Percentiles rank a stretch among this genome's conserved stretches.
These are phyloP conservation scores for Fusarium sp. DNA, from an alignment of 2,329 filamentous ascomycete species.

Conservation along the genomic window DNA sequence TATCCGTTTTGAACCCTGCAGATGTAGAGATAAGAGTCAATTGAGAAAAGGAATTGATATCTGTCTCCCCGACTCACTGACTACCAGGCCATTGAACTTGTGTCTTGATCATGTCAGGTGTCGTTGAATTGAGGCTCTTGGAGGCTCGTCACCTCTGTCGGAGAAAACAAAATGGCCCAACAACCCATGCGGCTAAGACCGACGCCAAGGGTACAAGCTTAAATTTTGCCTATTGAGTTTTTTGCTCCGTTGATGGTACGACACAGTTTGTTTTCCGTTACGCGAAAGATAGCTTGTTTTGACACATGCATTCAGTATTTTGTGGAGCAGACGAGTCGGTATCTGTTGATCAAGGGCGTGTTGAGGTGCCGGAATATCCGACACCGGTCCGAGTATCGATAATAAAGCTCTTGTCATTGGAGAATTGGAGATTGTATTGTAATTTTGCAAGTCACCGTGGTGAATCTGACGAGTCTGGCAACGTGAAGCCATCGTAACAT, in stretches of 20 bases:
- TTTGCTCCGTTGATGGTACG: not conserved
- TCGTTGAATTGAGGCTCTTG: conserved; percentile 23
- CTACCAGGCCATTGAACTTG: not conserved
- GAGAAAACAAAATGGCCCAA: not conserved
- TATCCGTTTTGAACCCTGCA: not conserved
- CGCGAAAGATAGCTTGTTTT: conserved; percentile 34
- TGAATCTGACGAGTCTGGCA: not conserved
- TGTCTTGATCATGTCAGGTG: not conserved
- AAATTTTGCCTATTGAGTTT: conserved; percentile 1
- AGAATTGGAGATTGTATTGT: not conserved
- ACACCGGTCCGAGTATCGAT: conserved; percentile 15
- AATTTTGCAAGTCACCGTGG: not conserved
- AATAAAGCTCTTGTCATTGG: conserved; percentile 10
- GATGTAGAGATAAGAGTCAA: not conserved
- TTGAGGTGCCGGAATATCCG: conserved; percentile 13
- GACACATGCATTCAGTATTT: conserved; percentile 27
- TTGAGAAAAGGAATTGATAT: not conserved
- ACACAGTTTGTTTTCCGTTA: conserved; percentile 27
- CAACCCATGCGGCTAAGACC: not conserved
- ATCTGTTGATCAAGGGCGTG: conserved; percentile 17
- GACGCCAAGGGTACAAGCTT: conserved; percentile 25
- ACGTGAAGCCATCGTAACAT: conserved; percentile 8
- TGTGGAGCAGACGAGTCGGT: conserved; percentile 27
- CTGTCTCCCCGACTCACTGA: too few species aligned
- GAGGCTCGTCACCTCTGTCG: not conserved